Base-by-base conservation (phyloP, 306 rosid genomes). In the Acacia confusa region DNA sequence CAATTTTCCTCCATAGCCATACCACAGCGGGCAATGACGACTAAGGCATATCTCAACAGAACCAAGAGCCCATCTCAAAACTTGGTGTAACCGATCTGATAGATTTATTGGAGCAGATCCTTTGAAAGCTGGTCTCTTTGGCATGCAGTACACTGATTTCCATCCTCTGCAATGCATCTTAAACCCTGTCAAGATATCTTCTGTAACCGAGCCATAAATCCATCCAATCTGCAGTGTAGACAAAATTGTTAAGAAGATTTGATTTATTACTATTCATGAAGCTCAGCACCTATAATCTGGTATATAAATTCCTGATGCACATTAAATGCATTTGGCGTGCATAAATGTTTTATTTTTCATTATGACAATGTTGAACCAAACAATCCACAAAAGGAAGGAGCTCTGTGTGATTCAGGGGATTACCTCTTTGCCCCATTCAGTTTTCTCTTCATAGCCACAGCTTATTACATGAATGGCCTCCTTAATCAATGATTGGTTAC, bases 381-480 rank as follows among this genome's bases (percentile, higher is more conserved):
- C 27, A 66, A 50, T 48, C 7, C 67, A 65, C 61, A n/a, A 52
- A 65, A 22, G 55, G 66, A 44, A 53, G 53, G 53, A 67, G 30
- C 9, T 24, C 76, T 52, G 19, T 25, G 44, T 9, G 34, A 69
- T 64, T 41, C n/a, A 72, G 60, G 81, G 41, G 10, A 34, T 78
- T 81, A 87, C 87, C 85, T 87, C 87, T 90, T 92, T 90, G 9
- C 98, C 98, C 98, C 98, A 95, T 30, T 88, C 94, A 7, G 98
- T 95, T 77, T 95, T 95, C 90, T 95, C 97, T 83, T 95, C 98
- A 85, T 95, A 95, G 70, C 97, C 97, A 74, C 92, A 89, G 44
- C 97, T 76, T 79, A 95, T 95, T 86, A 92, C 97, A 87, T 95
- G 98, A 86, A 95, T 92, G 32, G 98, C 98, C 85, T 95, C 98